Percentiles rank a stretch among this genome's conserved stretches.
Conservation (phyloP, 805 yeast genomes). For the Cyberlindnera subsufficiens region DNA sequence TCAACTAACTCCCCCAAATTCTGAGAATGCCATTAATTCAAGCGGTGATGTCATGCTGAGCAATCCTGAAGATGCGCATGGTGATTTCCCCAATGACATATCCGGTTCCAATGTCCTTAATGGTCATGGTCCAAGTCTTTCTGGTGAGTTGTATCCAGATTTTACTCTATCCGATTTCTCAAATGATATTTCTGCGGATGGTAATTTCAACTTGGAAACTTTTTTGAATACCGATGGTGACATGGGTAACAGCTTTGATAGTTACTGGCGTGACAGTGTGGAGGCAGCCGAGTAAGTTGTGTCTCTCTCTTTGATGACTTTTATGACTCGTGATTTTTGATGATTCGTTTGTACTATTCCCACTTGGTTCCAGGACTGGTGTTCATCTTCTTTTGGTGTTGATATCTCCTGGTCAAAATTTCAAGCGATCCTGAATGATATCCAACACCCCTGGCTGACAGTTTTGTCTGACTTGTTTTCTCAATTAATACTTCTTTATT, state of each 20-base stretch:
- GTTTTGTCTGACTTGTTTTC: too few species aligned
- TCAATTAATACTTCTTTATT: too few species aligned
- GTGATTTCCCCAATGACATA: neutral
- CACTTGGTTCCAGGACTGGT: neutral
- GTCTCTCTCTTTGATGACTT: neutral
- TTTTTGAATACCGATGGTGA: constrained; percentile 36
- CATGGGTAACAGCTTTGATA: constrained; percentile 26
- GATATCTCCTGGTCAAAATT: too few species aligned
- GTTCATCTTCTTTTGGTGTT: too few species aligned
- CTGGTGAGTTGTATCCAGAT: constrained; percentile 28
- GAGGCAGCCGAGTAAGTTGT: constrained; percentile 29
- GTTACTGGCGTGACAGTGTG: constrained; percentile 38
- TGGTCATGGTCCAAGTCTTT: constrained; percentile 17
- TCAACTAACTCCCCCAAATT: constrained; percentile 23
- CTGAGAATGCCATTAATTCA: constrained; percentile 23
- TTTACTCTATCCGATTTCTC: constrained; percentile 27
- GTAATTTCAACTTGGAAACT: constrained; percentile 38
- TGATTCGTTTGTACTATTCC: neutral
- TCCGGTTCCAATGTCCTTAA: constrained; percentile 12
- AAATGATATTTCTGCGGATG: constrained; percentile 28
- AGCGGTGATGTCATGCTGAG: constrained; percentile 6
- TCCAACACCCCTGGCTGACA: too few species aligned
- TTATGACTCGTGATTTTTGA: neutral
- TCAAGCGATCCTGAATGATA: too few species aligned
- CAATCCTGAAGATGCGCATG: constrained; percentile 6